Evolutionary conservation across 2,329 filamentous ascomycete genomes (phyloP).

Genomic region (Botrytis sinoallii): DNA sequence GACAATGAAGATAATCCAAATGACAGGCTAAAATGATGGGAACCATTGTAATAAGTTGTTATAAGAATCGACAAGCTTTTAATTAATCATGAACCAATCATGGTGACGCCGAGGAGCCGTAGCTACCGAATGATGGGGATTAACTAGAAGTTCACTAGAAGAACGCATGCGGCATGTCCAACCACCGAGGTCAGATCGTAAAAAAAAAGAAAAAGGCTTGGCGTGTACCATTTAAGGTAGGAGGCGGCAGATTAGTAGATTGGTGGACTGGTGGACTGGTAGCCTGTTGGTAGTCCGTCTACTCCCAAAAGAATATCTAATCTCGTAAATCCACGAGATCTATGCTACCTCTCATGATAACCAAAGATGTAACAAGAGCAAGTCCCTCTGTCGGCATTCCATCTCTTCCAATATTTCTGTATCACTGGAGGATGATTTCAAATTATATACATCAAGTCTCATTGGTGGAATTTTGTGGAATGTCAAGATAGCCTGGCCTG

Average conservation of each 20-base stretch:
- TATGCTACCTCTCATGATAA: neutral
- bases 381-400: neutral
- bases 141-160: slow-evolving; percentile 8
- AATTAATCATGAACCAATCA: slow-evolving; percentile 1
- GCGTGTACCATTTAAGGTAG: neutral
- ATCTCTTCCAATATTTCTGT: neutral
- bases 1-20: neutral
- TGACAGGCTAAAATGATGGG: neutral
- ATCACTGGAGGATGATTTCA: neutral
- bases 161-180: neutral
- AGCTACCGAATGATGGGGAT: slow-evolving; percentile 20
- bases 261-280: too few relatives aligned
- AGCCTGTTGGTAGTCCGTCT: neutral
- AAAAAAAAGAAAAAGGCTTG: neutral
- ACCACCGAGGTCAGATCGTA: neutral
- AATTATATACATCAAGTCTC: neutral
- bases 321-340: neutral
- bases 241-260: too few relatives aligned
- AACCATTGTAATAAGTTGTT: neutral
- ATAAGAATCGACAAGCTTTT: neutral
- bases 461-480: neutral
- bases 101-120: slow-evolving; percentile 3
- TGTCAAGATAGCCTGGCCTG: neutral
- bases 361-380: neutral
- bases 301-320: neutral